Evolutionary conservation across 169 alveolate species (phyloP), one percentile per base, ranked within the genome.

Genomic region (Neospora caninum): DNA sequence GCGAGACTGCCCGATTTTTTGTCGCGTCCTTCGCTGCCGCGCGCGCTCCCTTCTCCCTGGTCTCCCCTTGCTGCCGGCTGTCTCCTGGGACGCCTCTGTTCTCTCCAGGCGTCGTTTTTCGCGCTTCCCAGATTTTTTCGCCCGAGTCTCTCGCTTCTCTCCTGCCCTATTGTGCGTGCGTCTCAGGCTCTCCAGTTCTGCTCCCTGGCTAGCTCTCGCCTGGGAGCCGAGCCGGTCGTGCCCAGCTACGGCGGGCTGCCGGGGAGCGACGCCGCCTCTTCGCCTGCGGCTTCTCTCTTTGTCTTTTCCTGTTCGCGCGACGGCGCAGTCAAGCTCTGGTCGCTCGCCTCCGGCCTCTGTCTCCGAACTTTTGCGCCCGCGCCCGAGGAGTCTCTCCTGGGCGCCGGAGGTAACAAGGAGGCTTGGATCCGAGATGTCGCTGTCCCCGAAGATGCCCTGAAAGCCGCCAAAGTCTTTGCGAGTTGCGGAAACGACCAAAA

Each of bases 401-500:
- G 88, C 88, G 86, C 87, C 38, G 93, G 54, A 18, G 86, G 64
- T 18, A 18, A 39, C 39, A 9, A 43, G 10, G 89, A n/a, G 53
- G 39, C 94, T 25, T 91, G 94, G 94, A 73, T 91, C 7, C 94
- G 94, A 49, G 80, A 78, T 64, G 49, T 91, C 36, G 45, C 80
- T 41, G 94, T 73, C 27, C 94, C 94, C 13, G 94, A 91, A 45
- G 38, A 43, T n/a, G 34, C 29, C 67, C 80, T 91, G 64, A 36
- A 58, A 31, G 84, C 94, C 22, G 94, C 94, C 34, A 87, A 87
- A 20, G 53, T 91, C 54, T 91, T 91, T 58, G 94, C 94, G 1
- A 70, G 88, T 4, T 87, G 94, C 58, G 94, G 94, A 34, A 91
- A 91, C 80, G 94, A 73, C 80, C 94, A 91, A 78, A 91, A 73